Conservation (phyloP, 2,329 filamentous ascomycete genomes). For the Mycosphaerella sp. region DNA sequence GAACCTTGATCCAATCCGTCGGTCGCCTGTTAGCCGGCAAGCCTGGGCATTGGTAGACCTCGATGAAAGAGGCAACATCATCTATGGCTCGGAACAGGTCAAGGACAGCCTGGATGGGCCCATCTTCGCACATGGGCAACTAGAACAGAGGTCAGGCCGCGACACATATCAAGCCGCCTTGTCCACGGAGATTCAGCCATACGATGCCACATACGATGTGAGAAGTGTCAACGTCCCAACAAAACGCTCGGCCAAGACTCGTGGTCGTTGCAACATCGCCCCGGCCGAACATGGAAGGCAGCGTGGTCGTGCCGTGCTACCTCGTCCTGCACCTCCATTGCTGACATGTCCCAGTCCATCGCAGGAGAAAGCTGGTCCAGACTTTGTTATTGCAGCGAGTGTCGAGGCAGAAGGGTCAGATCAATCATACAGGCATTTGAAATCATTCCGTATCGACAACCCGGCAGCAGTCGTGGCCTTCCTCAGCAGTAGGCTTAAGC, state of each 20-base stretch:
- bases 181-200: slow-evolving; percentile 1
- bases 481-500: slow-evolving; percentile 15
- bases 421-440: slow-evolving; percentile 3
- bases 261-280: background rate
- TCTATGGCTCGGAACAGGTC: slow-evolving; percentile 9
- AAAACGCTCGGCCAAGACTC: background rate
- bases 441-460: slow-evolving; percentile 19
- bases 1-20: slow-evolving; percentile 6
- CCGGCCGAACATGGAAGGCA: slow-evolving; percentile 2
- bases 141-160: background rate
- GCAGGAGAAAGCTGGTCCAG: background rate
- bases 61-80: slow-evolving; percentile 13
- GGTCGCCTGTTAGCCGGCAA: slow-evolving; percentile 1
- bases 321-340: slow-evolving; percentile 4
- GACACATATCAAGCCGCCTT: background rate
- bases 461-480: slow-evolving; percentile 12
- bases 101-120: slow-evolving; percentile 12
- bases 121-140: slow-evolving; percentile 6
- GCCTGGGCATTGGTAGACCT: slow-evolving; percentile 15
- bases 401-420: background rate
- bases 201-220: background rate
- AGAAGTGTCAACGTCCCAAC: background rate
- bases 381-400: background rate
- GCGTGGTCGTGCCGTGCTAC: slow-evolving; percentile 13
- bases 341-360: slow-evolving; percentile 5